A percentile compares a stretch with the other conserved stretches of the same genome.
phyloP scores from a whole-genome alignment of 495 filamentous ascomycete species.

The Evernia prunastri region DNA sequence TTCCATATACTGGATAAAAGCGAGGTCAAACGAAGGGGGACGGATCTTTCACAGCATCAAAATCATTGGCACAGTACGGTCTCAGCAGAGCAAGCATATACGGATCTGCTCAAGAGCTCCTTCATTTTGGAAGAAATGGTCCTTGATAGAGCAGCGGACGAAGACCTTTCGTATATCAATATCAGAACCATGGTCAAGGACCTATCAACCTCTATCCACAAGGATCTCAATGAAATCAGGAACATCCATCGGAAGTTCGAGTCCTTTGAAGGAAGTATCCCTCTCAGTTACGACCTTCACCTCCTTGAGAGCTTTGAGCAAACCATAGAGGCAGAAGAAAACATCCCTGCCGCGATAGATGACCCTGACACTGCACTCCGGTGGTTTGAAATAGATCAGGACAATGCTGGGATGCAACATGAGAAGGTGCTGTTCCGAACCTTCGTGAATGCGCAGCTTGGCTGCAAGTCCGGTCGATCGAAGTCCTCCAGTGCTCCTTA shows the following conservation, averaged over 20 bases:
- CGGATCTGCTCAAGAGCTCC: constrained; percentile 19
- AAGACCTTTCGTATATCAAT: constrained; percentile 2
- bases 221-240: constrained; percentile 7
- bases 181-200: constrained; percentile 13
- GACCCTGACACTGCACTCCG: constrained; percentile 14
- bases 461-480: constrained; percentile 11
- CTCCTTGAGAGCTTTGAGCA: constrained; percentile 23
- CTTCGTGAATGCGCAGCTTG: constrained; percentile 22
- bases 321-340: constrained; percentile 15
- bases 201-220: constrained; percentile 5
- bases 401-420: constrained; percentile 14
- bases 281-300: constrained; percentile 9
- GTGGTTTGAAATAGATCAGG: constrained; percentile 22
- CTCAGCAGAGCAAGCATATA: constrained; percentile 18
- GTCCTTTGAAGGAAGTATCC: background rate
- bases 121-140: constrained; percentile 20
- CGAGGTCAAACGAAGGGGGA: background rate
- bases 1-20: background rate
- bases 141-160: constrained; percentile 4
- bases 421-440: constrained; percentile 17
- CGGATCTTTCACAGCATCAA: constrained; percentile 2
- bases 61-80: constrained; percentile 17
- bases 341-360: constrained; percentile 18
- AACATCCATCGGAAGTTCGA: background rate
- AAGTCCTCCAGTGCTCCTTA: constrained; percentile 22